These are phyloP conservation scores for Sporopachydermia cereana DNA, from an alignment of 1,139 yeast species.

Conservation along the genomic window DNA sequence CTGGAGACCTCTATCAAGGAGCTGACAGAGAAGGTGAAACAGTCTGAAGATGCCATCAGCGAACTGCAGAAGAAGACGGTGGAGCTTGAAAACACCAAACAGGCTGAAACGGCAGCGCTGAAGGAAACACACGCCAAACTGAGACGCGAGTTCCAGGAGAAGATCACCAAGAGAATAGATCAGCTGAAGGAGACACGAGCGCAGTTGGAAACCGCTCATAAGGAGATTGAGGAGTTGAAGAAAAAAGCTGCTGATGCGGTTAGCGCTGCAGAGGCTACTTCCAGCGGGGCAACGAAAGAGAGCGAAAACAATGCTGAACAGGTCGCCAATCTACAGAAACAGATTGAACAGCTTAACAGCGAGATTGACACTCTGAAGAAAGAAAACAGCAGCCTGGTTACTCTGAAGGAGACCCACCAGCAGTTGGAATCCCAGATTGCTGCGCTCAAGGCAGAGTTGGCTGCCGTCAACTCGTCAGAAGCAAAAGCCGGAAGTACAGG, in stretches of 20 bases:
- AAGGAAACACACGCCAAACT: conserved; percentile 17
- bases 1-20: not conserved
- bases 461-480: conserved; percentile 8
- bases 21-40: not conserved
- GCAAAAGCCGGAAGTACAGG: conserved; percentile 9
- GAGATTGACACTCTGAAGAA: conserved; percentile 8
- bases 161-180: conserved; percentile 18
- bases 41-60: conserved; percentile 7
- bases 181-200: conserved; percentile 15
- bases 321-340: conserved; percentile 10
- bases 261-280: conserved; percentile 12
- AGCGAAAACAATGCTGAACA: conserved; percentile 12
- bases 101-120: conserved; percentile 11
- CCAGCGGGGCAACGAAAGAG: conserved; percentile 15
- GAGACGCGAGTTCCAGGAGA: conserved; percentile 20
- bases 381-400: conserved; percentile 4
- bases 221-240: conserved; percentile 10
- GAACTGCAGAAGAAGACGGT: conserved; percentile 10
- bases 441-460: conserved; percentile 13
- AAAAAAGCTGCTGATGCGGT: conserved; percentile 12
- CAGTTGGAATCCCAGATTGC: conserved; percentile 12
- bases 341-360: conserved; percentile 12
- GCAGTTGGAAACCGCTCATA: conserved; percentile 14
- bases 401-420: conserved; percentile 15
- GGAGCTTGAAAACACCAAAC: conserved; percentile 8